phyloP scores from a whole-genome alignment of 1,284 basidiomycete species.

The Peniophora sp. region DNA sequence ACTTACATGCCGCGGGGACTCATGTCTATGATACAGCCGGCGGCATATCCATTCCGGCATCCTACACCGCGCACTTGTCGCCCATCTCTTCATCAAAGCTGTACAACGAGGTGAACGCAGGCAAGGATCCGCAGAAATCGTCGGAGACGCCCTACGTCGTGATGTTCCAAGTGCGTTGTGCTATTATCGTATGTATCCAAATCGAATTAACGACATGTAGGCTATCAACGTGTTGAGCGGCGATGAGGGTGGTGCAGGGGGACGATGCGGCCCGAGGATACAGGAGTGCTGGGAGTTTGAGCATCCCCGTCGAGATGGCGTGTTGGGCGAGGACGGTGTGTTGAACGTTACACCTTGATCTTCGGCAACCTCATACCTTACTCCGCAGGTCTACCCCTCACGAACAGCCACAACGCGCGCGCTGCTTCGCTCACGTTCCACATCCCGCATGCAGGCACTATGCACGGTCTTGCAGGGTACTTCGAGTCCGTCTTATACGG shows the following conservation, averaged over 20 bases:
- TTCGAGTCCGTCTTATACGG: slow-evolving; percentile 94
- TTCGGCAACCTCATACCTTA: no score
- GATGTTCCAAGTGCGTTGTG: slow-evolving; percentile 63
- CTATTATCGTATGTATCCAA: no score
- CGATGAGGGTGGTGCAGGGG: slow-evolving; percentile 48
- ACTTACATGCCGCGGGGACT: neutral
- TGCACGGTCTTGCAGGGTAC: slow-evolving; percentile 97
- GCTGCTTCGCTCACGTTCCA: slow-evolving; percentile 80
- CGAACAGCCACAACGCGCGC: slow-evolving; percentile 85
- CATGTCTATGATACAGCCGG: slow-evolving; percentile 41
- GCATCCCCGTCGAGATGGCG: slow-evolving; percentile 79
- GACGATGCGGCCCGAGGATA: slow-evolving; percentile 71
- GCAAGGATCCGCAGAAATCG: slow-evolving; percentile 50
- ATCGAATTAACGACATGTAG: no score
- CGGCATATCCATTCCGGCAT: slow-evolving; percentile 94
- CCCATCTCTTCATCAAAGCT: slow-evolving; percentile 92
- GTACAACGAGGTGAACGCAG: slow-evolving; percentile 68
- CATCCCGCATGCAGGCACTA: slow-evolving; percentile 90
- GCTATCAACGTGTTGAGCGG: slow-evolving; percentile 85
- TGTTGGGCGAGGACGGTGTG: slow-evolving; percentile 66
- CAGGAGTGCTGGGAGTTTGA: slow-evolving; percentile 99
- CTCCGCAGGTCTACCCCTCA: slow-evolving; percentile 63
- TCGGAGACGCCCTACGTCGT: slow-evolving; percentile 97
- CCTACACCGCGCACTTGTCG: slow-evolving; percentile 92
- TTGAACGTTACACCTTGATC: slow-evolving; percentile 7